Evolutionary conservation across 2,329 filamentous ascomycete species (phyloP).

Genomic region (Monosporascus sp.): DNA sequence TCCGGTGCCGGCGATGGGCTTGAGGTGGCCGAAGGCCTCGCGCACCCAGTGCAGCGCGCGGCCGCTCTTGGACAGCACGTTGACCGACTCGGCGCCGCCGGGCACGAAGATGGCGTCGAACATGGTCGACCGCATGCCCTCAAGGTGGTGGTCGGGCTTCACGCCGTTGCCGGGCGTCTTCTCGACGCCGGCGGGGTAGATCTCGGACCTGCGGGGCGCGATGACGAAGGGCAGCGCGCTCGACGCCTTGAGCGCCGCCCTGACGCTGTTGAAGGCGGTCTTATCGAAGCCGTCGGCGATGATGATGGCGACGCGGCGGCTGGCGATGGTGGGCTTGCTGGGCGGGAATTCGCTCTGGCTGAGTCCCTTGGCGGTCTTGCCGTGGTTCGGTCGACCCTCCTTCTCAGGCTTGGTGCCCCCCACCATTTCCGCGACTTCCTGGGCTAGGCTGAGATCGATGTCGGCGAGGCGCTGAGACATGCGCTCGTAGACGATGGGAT

Average conservation of each 20-base stretch:
- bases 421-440: slow-evolving; percentile 63
- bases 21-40: slow-evolving; percentile 77
- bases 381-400: slow-evolving; percentile 53
- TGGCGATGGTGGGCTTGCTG: slow-evolving; percentile 59
- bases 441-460: slow-evolving; percentile 66
- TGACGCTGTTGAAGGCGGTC: slow-evolving; percentile 59
- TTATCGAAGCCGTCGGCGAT: slow-evolving; percentile 74
- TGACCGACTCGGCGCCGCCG: slow-evolving; percentile 59
- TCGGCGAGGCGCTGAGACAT: slow-evolving; percentile 64
- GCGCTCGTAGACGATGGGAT: slow-evolving; percentile 68
- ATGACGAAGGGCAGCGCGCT: slow-evolving; percentile 70
- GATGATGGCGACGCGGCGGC: slow-evolving; percentile 68
- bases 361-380: slow-evolving; percentile 60
- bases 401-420: slow-evolving; percentile 57
- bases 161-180: slow-evolving; percentile 48
- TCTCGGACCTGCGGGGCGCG: slow-evolving; percentile 58
- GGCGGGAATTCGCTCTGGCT: slow-evolving; percentile 66
- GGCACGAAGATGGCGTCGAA: slow-evolving; percentile 77
- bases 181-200: slow-evolving; percentile 57
- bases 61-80: slow-evolving; percentile 62
- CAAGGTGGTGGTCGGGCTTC: slow-evolving; percentile 70
- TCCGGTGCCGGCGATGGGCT: slow-evolving; percentile 70
- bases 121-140: slow-evolving; percentile 74
- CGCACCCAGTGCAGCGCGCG: slow-evolving; percentile 71
- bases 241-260: slow-evolving; percentile 55